These are phyloP conservation scores for Peniophora sp. DNA, from an alignment of 1,284 basidiomycete genomes.

Conservation along the genomic window DNA sequence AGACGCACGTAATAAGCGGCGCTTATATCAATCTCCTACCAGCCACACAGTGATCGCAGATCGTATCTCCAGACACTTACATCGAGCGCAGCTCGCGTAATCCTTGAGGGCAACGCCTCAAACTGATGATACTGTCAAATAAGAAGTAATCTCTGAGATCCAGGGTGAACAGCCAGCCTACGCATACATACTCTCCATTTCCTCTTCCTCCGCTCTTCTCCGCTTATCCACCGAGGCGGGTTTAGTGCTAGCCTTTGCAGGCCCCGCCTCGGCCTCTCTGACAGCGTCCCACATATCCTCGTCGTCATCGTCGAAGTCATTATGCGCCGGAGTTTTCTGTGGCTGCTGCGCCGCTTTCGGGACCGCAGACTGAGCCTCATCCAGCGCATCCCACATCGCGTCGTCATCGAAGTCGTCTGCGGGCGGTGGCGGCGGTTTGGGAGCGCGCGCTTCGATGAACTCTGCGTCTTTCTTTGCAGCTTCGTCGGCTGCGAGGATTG, in stretches of 20 bases:
- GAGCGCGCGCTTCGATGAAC: neutral
- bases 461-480: slow-evolving; percentile 1
- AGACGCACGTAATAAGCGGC: too few relatives aligned
- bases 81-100: too few relatives aligned
- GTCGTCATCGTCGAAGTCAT: slow-evolving; percentile 33
- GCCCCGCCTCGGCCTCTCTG: slow-evolving; percentile 43
- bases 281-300: slow-evolving; percentile 66
- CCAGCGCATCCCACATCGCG: slow-evolving; percentile 46
- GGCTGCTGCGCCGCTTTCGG: slow-evolving; percentile 2
- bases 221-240: neutral
- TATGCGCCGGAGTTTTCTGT: slow-evolving; percentile 3
- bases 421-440: slow-evolving; percentile 3
- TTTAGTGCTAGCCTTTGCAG: slow-evolving; percentile 5
- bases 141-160: too few relatives aligned
- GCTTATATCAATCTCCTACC: too few relatives aligned
- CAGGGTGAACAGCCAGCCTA: too few relatives aligned
- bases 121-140: too few relatives aligned
- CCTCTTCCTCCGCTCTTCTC: neutral
- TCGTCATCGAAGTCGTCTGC: slow-evolving; percentile 39
- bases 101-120: too few relatives aligned
- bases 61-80: too few relatives aligned
- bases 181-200: slow-evolving; percentile 19
- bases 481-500: slow-evolving; percentile 11
- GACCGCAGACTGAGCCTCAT: slow-evolving; percentile 12
- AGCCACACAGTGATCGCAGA: too few relatives aligned